Evolutionary conservation across 164 flowering plant genomes (phyloP).

Genomic region (Magnolia kwangsiensis): DNA sequence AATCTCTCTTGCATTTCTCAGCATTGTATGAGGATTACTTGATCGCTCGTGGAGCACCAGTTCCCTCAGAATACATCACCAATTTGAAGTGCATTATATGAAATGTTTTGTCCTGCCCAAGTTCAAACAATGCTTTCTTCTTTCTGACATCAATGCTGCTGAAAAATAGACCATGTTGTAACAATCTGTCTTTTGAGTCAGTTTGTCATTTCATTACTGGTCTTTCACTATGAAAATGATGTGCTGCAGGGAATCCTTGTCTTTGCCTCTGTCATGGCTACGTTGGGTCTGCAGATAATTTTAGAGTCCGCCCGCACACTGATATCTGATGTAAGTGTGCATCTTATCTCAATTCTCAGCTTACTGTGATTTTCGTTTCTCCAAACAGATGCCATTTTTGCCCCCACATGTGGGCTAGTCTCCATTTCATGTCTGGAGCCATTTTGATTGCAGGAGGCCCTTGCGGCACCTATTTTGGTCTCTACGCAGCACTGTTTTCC

Average conservation of each 20-base stretch:
- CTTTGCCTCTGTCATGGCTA: constrained; percentile 95
- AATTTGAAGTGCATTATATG: too few relatives aligned
- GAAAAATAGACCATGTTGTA: background rate
- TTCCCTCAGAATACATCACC: too few relatives aligned
- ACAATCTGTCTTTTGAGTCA: background rate
- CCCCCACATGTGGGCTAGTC: background rate
- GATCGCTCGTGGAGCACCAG: too few relatives aligned
- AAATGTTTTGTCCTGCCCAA: too few relatives aligned
- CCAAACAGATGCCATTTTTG: background rate
- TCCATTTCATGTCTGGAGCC: background rate
- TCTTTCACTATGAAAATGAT: constrained; percentile 1
- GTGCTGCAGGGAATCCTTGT: constrained; percentile 88
- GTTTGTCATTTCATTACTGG: background rate
- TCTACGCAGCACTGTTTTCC: background rate
- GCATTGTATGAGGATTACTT: too few relatives aligned
- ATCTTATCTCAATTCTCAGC: background rate
- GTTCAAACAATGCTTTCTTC: background rate
- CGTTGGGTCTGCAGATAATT: constrained; percentile 84
- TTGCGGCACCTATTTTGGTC: background rate
- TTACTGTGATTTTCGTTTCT: background rate
- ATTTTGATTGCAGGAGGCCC: background rate
- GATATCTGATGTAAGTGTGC: constrained; percentile 51
- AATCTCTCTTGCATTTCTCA: too few relatives aligned
- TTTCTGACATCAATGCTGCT: background rate
- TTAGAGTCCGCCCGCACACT: constrained; percentile 69